Base-by-base conservation (phyloP, 208 protist genomes). In the Vickermania spadyakhi region DNA sequence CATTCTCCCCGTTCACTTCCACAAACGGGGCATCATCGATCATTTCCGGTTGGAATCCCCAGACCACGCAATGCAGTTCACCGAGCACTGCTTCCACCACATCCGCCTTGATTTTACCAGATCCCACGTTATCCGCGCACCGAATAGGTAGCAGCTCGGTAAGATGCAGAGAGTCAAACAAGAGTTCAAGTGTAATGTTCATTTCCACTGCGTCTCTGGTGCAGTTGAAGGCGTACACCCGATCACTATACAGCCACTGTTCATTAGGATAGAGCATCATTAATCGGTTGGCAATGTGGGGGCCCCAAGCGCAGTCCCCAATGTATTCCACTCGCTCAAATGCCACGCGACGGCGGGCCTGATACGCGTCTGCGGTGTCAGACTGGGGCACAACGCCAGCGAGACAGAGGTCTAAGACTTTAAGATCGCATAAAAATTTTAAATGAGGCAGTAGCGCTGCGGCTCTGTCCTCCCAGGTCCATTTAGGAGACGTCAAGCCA, bases 261-360 rank as follows among this genome's bases (percentile, higher is more conserved):
- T 76, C 70, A 50, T 89, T 77, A 0, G 88, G 83, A 52, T 82
- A 92, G 26, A 95, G 59, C 28, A 82, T 22, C 71, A 88, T 72
- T 28, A 95, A 78, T 18, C 88, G 79, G 49, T 68, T 70, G 7
- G 79, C 77, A 11, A 92, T 59, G 55, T 83, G 55, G 30, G 70
- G 64, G 22, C 85, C 75, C 88, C 88, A 92, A 27, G 69, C 70
- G 62, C 66, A 84, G 66, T 95, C 88, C 0, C 88, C 88, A 62
- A 95, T 81, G 73, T 91, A 95, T 67, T 95, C 84, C 27, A 88
- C 36, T 23, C 88, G 68, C 26, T 95, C 84, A 68, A 88, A 91
- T 11, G 75, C 82, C 18, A 92, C 54, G 36, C 84, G 78, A 18
- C 82, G 88, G 14, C 80, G 75, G 52, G 57, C 50, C 63, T 53